Conservation (phyloP, 768 basidiomycete genomes). For the Boletales sp. region DNA sequence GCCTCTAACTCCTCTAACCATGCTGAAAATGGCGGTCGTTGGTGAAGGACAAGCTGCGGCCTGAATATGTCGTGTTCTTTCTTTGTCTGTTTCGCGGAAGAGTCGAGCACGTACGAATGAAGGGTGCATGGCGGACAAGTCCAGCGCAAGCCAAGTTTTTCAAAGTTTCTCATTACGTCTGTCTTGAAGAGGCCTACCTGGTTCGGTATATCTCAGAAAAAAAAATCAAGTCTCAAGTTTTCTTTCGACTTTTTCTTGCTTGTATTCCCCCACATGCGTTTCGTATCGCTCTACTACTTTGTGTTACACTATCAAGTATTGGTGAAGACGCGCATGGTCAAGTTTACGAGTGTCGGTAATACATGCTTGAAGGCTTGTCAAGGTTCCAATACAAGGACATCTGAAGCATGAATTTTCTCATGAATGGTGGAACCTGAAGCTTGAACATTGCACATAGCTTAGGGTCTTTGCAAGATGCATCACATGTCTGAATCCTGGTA, state of each 20-base stretch:
- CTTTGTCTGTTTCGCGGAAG: slow-evolving; percentile 30
- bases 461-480: not conserved
- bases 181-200: slow-evolving; percentile 44
- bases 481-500: slow-evolving; percentile 22
- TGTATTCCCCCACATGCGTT: slow-evolving; percentile 33
- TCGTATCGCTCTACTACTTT: slow-evolving; percentile 47
- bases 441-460: slow-evolving; percentile 3
- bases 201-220: slow-evolving; percentile 54
- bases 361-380: slow-evolving; percentile 31
- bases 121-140: slow-evolving; percentile 43
- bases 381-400: slow-evolving; percentile 18
- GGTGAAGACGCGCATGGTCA: slow-evolving; percentile 35
- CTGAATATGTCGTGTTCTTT: slow-evolving; percentile 24
- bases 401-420: slow-evolving; percentile 6
- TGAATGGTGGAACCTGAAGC: slow-evolving; percentile 11
- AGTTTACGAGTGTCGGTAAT: slow-evolving; percentile 36
- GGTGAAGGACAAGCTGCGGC: slow-evolving; percentile 45
- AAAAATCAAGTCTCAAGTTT: slow-evolving; percentile 68
- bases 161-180: slow-evolving; percentile 51
- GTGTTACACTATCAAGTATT: slow-evolving; percentile 41
- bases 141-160: slow-evolving; percentile 40
- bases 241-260: slow-evolving; percentile 51
- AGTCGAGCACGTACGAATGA: slow-evolving; percentile 41
- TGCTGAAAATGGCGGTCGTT: slow-evolving; percentile 48
- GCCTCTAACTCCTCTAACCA: slow-evolving; percentile 34